Conservation (phyloP, 257 asterid genomes). For the Primulina eburnea region DNA sequence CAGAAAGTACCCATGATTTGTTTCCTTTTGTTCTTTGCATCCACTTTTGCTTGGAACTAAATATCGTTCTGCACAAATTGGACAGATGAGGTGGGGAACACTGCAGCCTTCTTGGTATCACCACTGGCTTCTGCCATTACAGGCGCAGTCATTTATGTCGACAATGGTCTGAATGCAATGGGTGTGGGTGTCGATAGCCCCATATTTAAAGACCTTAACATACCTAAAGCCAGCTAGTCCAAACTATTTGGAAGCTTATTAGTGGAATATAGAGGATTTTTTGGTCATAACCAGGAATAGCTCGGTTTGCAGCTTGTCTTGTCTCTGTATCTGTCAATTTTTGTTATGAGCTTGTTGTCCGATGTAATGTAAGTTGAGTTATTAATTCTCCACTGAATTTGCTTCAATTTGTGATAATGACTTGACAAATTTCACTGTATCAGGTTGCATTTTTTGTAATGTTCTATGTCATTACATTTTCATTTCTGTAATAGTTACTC, state of each 20-base stretch:
- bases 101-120: slow-evolving; percentile 81
- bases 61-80: slow-evolving; percentile 20
- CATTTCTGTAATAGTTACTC: no score
- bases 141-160: slow-evolving; percentile 75
- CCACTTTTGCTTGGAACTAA: neutral
- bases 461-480: no score
- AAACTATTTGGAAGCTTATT: slow-evolving; percentile 11
- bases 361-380: no score
- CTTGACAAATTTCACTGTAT: no score
- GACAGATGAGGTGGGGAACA: slow-evolving; percentile 84
- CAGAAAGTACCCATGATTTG: neutral
- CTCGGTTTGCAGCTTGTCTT: no score
- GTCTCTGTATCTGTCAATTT: no score
- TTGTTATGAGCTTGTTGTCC: no score
- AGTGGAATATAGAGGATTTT: slow-evolving; percentile 33
- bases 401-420: no score
- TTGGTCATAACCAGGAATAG: slow-evolving; percentile 27
- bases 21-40: neutral
- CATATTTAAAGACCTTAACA: slow-evolving; percentile 57
- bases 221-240: slow-evolving; percentile 47
- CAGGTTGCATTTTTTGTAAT: no score
- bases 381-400: no score
- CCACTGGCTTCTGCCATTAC: slow-evolving; percentile 80
- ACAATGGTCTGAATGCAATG: slow-evolving; percentile 90
- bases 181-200: slow-evolving; percentile 86